Evolutionary conservation across 345 rosid genomes (phyloP).

Genomic region (Eucalyptus grandis): DNA sequence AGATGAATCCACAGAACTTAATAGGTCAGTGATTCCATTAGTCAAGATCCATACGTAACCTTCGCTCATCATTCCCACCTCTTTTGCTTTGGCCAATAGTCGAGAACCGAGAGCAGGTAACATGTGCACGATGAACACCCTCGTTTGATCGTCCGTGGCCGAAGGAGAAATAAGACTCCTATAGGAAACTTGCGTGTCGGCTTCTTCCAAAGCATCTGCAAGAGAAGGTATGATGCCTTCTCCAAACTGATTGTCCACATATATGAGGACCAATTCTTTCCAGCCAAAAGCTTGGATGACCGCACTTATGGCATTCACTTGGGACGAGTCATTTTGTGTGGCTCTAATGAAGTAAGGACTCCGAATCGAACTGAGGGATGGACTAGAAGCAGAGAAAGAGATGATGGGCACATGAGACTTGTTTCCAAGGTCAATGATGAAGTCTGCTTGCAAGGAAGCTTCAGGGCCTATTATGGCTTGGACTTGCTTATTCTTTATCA

Average conservation of each 20-base stretch:
- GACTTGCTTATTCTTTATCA: background rate
- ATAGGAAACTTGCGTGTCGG: background rate
- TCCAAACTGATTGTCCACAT: background rate
- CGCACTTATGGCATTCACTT: background rate
- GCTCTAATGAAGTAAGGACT: background rate
- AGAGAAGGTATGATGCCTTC: background rate
- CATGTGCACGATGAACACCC: background rate
- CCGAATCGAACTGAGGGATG: background rate
- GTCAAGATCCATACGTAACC: background rate
- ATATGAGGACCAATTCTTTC: background rate
- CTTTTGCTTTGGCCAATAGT: background rate
- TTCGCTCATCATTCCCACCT: background rate
- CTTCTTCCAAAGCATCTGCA: background rate
- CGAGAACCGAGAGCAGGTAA: background rate
- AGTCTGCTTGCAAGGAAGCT: background rate
- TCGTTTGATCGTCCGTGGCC: background rate
- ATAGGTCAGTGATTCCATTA: background rate
- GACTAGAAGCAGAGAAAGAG: background rate
- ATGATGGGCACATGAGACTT: background rate
- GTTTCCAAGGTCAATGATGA: background rate
- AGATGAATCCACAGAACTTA: background rate
- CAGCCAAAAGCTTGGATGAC: background rate
- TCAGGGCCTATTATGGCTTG: background rate
- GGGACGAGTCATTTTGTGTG: background rate
- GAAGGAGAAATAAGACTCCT: background rate